A percentile compares a stretch with the other conserved stretches of the same genome.
These are phyloP conservation scores for Dendrostoma leiphaemia DNA, from an alignment of 2,329 filamentous ascomycete species.

Conservation along the genomic window DNA sequence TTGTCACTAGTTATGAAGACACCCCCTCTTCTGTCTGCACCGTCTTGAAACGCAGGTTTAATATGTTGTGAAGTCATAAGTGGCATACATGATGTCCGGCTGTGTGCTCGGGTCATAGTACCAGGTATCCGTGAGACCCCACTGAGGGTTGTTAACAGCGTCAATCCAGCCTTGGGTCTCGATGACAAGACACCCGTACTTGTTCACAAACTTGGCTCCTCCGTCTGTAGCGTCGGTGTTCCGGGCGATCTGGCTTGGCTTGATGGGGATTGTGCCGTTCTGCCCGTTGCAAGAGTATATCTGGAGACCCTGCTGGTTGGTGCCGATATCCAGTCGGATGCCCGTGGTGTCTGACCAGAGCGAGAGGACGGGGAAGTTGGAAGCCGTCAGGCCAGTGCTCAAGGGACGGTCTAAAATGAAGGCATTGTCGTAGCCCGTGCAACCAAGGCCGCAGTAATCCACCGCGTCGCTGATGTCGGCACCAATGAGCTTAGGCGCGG, in stretches of 20 bases:
- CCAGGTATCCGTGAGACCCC: conserved; percentile 9
- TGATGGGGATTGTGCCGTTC: conserved; percentile 14
- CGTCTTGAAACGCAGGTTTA: too few relatives aligned
- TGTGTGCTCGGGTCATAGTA: conserved; percentile 5
- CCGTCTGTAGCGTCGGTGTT: conserved; percentile 2
- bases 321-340: conserved; percentile 9
- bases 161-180: conserved; percentile 13
- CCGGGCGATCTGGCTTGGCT: conserved; percentile 10
- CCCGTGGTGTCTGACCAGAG: conserved; percentile 12
- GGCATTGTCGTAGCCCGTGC: conserved; percentile 13
- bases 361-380: conserved; percentile 12
- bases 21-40: too few relatives aligned
- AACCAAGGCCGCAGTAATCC: conserved; percentile 2
- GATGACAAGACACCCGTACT: conserved; percentile 13
- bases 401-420: conserved; percentile 11
- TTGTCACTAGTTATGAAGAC: background rate
- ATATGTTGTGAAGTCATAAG: conserved; percentile 9
- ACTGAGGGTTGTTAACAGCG: conserved; percentile 12
- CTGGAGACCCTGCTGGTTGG: conserved; percentile 14
- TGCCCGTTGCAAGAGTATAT: conserved; percentile 14
- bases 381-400: background rate
- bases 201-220: conserved; percentile 10
- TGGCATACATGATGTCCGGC: conserved; percentile 11
- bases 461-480: conserved; percentile 3
- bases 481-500: conserved; percentile 10